phyloP scores from a whole-genome alignment of 108 stramenopile species.

The Nannochloropsis granulata region DNA sequence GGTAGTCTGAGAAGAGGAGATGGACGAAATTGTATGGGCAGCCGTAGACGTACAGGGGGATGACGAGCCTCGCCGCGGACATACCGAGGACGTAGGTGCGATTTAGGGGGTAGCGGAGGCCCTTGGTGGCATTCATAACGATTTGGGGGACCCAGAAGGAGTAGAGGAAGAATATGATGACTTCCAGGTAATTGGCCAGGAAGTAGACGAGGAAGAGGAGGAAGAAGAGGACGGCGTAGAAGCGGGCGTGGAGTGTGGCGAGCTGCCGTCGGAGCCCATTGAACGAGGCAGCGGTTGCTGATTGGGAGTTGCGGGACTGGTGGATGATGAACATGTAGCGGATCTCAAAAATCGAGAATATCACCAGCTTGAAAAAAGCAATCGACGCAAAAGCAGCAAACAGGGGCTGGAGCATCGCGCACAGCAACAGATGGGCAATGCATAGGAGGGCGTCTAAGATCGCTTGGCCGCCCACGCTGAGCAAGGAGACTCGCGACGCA shows the following conservation, averaged over 20 bases:
- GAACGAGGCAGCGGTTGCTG: slow-evolving; percentile 20
- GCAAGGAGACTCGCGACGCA: slow-evolving; percentile 57
- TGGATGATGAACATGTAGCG: slow-evolving; percentile 77
- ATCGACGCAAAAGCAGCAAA: slow-evolving; percentile 54
- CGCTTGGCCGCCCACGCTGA: slow-evolving; percentile 76
- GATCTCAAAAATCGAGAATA: slow-evolving; percentile 86
- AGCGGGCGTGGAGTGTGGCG: slow-evolving; percentile 62
- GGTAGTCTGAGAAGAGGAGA: slow-evolving; percentile 50
- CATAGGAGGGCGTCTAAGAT: slow-evolving; percentile 73
- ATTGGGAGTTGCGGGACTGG: slow-evolving; percentile 54
- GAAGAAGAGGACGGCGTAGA: slow-evolving; percentile 61
- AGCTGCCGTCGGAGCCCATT: slow-evolving; percentile 56
- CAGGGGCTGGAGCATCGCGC: slow-evolving; percentile 60
- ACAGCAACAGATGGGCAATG: slow-evolving; percentile 63
- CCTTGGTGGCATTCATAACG: slow-evolving; percentile 56
- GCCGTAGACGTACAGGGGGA: slow-evolving; percentile 81
- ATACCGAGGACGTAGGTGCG: slow-evolving; percentile 65
- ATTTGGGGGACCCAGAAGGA: slow-evolving; percentile 97
- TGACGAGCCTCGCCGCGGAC: slow-evolving; percentile 57
- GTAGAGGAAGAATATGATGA: slow-evolving; percentile 57
- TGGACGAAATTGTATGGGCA: slow-evolving; percentile 59
- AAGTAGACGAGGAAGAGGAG: slow-evolving; percentile 53
- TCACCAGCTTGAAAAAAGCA: slow-evolving; percentile 76
- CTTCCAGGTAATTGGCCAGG: slow-evolving; percentile 35
- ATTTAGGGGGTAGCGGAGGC: slow-evolving; percentile 63